Base-by-base conservation (phyloP, 2,329 filamentous ascomycete genomes). In the Colletotrichum gigasporum region DNA sequence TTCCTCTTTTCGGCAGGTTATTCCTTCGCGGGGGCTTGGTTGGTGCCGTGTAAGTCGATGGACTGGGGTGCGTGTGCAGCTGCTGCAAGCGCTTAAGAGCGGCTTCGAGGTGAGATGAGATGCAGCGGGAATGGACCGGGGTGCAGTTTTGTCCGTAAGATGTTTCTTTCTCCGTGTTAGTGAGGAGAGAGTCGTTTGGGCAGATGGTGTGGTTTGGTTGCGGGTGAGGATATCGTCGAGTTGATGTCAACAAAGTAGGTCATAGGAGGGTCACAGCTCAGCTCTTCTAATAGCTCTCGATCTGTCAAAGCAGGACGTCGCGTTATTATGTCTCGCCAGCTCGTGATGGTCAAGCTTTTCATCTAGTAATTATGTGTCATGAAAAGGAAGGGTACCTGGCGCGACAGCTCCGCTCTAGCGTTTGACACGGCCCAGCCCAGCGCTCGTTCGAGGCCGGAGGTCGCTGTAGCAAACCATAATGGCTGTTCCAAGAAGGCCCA, bases 281-380 rank as follows among this genome's bases (percentile, higher is more conserved):
- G 44, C 42, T 53, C 32, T 59, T 63, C 22, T 56, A 44, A 39
- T 41, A 58, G 18, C 14, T 30, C 41, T 26, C 26, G 22, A 30
- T 47, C 9, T 12, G 11, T 47, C 53, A 24, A 42, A 53, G 26
- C 60, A 53, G 54, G 45, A 47, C 30, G 48, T 61, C 56, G 61
- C 56, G 56, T 67, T 67, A 65, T 64, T 62, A 68, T 60, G 63
- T 65, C 53, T 66, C 39, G 53, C 60, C 66, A 69, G 69, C 67
- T 68, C 69, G 69, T 70, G 69, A 72, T 72, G 67, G 66, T 68
- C 68, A 51, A 54, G 62, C 52, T 74, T 75, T 73, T 66, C 66
- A 75, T 76, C 70, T 72, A 70, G 73, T 75, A 76, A 75, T 75
- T 75, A 76, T 76, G 73, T 75, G 73, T 75, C 73, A 75, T 75